Evolutionary conservation across 1,284 basidiomycete species (phyloP), one percentile per base, ranked within the genome.

Genomic region (Ceratobasidium theobromae): DNA sequence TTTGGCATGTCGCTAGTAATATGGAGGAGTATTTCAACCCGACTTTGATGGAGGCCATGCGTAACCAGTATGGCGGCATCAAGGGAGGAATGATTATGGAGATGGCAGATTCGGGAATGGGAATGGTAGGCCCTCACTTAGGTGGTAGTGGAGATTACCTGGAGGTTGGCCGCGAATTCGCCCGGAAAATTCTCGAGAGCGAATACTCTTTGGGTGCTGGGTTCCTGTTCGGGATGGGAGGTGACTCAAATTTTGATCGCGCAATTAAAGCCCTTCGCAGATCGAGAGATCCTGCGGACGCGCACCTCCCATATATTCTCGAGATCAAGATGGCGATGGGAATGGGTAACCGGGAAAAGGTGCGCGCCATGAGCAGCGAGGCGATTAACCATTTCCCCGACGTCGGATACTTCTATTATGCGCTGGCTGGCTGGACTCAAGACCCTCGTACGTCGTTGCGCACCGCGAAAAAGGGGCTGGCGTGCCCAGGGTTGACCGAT

Each of bases 31-130:
- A 64, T 28, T 53, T 64, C n/a, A 64, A 38, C 38, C 49, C 60
- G 11, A 51, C 40, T n/a, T 23, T 62, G 33, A 38, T 38, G 35
- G 35, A 64, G 14, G 49, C 48, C 1, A n/a, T 64, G 35, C 48
- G 49, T 18, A 52, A 49, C n/a, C 60, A 64, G 40, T 64, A 53
- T 21, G 60, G 60, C 18, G 60, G 60, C 21, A 33, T 64, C 4
- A 43, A 53, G 45, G 60, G 60, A 6, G 60, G 60, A 18, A 64
- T 64, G 60, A 53, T 64, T 12, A 38, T 38, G 12, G 60, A 64
- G 30, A 40, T 64, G 23, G 60, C 60, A 9, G 60, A 49, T 2
- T 30, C 27, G 14, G 35, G 33, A 23, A 4, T 64, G 23, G 60
- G 48, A n/a, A 18, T 14, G 3, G 60, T 38, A 8, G 43, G 27